Evolutionary conservation across 164 flowering plant species (phyloP), one percentile per base, ranked within the genome.

Genomic region (Chloranthus sessilifolius): DNA sequence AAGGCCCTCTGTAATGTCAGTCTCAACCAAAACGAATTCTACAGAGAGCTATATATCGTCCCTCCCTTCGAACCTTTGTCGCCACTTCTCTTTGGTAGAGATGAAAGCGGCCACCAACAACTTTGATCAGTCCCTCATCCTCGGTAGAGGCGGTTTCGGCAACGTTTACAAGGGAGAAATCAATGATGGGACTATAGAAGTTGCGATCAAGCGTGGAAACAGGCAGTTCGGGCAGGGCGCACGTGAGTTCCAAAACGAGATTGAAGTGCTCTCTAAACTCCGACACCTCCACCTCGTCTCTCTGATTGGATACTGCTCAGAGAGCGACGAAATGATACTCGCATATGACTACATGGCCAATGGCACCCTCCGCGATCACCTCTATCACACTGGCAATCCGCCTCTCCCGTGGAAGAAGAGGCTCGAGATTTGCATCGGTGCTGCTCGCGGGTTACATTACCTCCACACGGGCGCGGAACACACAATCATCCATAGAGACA

Each of bases 101-200:
- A 43, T 43, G n/a, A 43, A 43, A 14, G 25, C 19, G 10, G 47
- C 22, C 12, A 43, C 47, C 47, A 43, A 43, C 25, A 43, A 43
- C 47, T 43, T 43, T 43, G 21, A 43, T 4, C 25, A 43, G 21
- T 43, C 47, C 5, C 40, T 60, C 10, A 77, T 75, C 3, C 66
- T 78, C 11, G 80, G 83, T 3, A 76, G 75, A 28, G 84, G 84
- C 45, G 81, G 84, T 1, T 76, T 75, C 35, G 83, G 80, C 11
- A 75, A 75, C 59, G 83, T 78, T 2, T 78, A 70, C 43, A 68
- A 52, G 43, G 84, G 81, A 3, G 44, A 62, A 23, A 46, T 79
- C 29, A 81, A 76, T 43, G 74, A 72, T 51, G 66, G 55, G 11
- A 65, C 63, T 31, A 9, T 7, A 11, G 50, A 64, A 31, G 86